Percentiles rank a stretch among this genome's conserved stretches.
Conservation (phyloP, 441 rosid genomes). For the Pelargonium fulgidum region DNA sequence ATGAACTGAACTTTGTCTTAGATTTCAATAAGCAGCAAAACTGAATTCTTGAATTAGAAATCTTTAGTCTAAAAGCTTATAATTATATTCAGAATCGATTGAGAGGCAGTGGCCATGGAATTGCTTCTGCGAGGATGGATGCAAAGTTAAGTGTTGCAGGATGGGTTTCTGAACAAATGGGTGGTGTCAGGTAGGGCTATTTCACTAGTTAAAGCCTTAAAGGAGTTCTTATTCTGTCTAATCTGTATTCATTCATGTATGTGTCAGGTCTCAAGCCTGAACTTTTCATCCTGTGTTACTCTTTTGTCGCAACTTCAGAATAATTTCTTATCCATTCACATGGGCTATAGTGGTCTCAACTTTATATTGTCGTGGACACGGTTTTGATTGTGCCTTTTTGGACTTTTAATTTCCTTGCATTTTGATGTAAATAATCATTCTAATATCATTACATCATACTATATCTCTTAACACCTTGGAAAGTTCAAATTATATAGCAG, state of each 20-base stretch:
- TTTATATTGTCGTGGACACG: background rate
- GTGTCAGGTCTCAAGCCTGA: background rate
- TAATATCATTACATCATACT: background rate
- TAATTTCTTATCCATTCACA: conserved; percentile 1
- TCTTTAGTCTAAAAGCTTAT: background rate
- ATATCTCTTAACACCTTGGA: background rate
- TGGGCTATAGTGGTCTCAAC: background rate
- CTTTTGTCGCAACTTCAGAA: background rate
- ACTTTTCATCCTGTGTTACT: background rate
- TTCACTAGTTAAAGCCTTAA: conserved; percentile 9
- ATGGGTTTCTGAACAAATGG: conserved; percentile 97
- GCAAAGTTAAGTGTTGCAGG: conserved; percentile 84
- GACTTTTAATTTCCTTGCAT: background rate
- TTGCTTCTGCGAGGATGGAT: conserved; percentile 89
- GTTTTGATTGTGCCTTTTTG: background rate
- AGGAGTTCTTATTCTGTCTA: conserved; percentile 8
- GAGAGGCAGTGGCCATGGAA: conserved; percentile 87
- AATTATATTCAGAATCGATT: conserved; percentile 54
- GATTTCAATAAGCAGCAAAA: conserved; percentile 5
- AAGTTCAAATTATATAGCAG: background rate
- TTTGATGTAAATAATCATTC: background rate
- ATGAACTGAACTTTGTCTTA: conserved; percentile 13
- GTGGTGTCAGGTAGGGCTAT: conserved; percentile 72
- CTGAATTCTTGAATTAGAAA: conserved; percentile 9
- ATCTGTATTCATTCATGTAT: background rate